Conservation (phyloP, 306 rosid species). For the Myrica gale region DNA sequence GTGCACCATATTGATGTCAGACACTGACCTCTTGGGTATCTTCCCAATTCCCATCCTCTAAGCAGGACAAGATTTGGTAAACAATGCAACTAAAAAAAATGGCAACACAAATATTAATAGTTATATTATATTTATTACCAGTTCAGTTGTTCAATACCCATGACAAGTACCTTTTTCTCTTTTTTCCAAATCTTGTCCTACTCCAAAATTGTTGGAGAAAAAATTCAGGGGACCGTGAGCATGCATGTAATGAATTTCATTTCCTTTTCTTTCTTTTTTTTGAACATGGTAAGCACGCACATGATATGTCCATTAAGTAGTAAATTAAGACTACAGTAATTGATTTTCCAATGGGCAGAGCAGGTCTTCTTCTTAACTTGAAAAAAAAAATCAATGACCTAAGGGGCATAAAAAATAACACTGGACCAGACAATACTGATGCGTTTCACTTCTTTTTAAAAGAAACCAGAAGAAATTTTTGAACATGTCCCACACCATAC, state of each 20-base stretch:
- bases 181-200: neutral
- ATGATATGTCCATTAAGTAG: neutral
- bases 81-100: no score
- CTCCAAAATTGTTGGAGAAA: neutral
- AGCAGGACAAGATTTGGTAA: neutral
- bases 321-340: neutral
- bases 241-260: neutral
- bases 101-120: no score
- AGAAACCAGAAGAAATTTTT: constrained; percentile 9
- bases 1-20: neutral
- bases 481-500: constrained; percentile 42
- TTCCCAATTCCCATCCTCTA: no score
- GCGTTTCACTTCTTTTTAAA: constrained; percentile 1
- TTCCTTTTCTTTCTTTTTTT: neutral
- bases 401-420: neutral
- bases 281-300: neutral
- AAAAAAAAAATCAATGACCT: constrained; percentile 3
- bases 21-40: neutral
- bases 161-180: no score
- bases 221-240: neutral
- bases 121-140: no score
- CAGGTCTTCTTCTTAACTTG: neutral
- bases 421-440: neutral
- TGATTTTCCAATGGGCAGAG: neutral
- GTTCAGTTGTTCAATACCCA: no score